Evolutionary conservation across 1,139 yeast species (phyloP).

Genomic region (Pichia norvegensis): DNA sequence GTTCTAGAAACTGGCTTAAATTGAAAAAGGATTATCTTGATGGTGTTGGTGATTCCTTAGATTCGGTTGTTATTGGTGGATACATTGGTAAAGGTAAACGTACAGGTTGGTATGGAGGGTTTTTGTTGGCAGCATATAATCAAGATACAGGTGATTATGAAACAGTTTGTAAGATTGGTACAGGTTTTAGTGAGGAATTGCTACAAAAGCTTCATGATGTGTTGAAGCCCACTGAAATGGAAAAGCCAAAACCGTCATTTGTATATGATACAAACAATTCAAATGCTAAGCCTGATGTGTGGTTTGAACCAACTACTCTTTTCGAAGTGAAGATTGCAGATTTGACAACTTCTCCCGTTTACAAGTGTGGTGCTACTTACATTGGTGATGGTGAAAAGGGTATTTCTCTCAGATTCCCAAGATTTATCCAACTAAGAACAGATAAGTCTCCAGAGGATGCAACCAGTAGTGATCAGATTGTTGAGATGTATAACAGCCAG

Average conservation of each 20-base stretch:
- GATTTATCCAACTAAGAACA: slow-evolving; percentile 77
- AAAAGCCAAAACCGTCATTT: slow-evolving; percentile 61
- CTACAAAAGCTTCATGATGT: slow-evolving; percentile 51
- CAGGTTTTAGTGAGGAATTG: slow-evolving; percentile 90
- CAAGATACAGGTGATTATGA: slow-evolving; percentile 88
- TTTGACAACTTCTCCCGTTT: slow-evolving; percentile 82
- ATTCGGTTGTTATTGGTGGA: slow-evolving; percentile 90
- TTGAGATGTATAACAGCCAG: slow-evolving; percentile 81
- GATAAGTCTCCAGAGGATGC: slow-evolving; percentile 88
- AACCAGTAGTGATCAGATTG: slow-evolving; percentile 81
- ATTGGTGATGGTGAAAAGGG: slow-evolving; percentile 63
- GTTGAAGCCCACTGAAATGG: slow-evolving; percentile 62
- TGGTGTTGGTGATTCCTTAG: slow-evolving; percentile 94
- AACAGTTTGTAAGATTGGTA: slow-evolving; percentile 93
- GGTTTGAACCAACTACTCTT: slow-evolving; percentile 86
- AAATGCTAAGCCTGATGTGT: slow-evolving; percentile 78
- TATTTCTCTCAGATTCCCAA: slow-evolving; percentile 82
- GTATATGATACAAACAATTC: slow-evolving; percentile 57
- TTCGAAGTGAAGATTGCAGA: slow-evolving; percentile 96
- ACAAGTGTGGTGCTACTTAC: slow-evolving; percentile 75
- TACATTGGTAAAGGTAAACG: slow-evolving; percentile 92
- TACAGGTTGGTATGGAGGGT: slow-evolving; percentile 93
- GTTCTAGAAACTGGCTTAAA: slow-evolving; percentile 93
- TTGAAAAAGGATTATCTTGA: slow-evolving; percentile 88
- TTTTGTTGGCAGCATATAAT: slow-evolving; percentile 81